Conservation (phyloP, 208 protist species). For the Crithidia sp. region DNA sequence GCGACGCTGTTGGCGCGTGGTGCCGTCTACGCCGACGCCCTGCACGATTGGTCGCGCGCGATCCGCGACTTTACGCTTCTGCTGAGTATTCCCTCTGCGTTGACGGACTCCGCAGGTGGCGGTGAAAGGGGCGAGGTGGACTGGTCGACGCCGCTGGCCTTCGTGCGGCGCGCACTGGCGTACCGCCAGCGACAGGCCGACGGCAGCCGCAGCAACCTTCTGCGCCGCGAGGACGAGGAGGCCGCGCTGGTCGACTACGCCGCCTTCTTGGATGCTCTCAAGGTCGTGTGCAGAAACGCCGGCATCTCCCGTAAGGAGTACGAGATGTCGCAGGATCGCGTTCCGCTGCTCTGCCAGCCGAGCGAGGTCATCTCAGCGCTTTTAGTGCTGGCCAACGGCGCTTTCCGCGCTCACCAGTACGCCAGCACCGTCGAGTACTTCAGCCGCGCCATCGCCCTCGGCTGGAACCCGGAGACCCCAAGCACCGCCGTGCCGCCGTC, state of each 20-base stretch:
- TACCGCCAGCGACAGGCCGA: slow-evolving; percentile 53
- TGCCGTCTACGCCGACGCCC: slow-evolving; percentile 58
- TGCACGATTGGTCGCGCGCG: slow-evolving; percentile 64
- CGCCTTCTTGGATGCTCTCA: slow-evolving; percentile 46
- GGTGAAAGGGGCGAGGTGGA: slow-evolving; percentile 28
- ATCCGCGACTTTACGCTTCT: slow-evolving; percentile 85
- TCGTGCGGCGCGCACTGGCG: slow-evolving; percentile 76
- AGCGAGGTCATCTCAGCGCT: slow-evolving; percentile 73
- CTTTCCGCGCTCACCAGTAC: slow-evolving; percentile 61
- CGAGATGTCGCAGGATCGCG: not conserved
- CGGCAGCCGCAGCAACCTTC: slow-evolving; percentile 11
- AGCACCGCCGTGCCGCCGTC: slow-evolving; percentile 14
- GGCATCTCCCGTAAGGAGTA: slow-evolving; percentile 16
- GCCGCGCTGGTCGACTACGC: slow-evolving; percentile 64
- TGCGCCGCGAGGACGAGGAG: slow-evolving; percentile 52
- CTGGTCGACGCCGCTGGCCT: slow-evolving; percentile 68
- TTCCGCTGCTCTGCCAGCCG: slow-evolving; percentile 44
- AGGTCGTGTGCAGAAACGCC: slow-evolving; percentile 7
- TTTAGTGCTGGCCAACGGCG: slow-evolving; percentile 82
- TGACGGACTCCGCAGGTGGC: not conserved
- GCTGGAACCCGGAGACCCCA: slow-evolving; percentile 59
- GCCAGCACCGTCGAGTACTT: slow-evolving; percentile 69
- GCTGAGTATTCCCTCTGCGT: slow-evolving; percentile 44
- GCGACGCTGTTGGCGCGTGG: slow-evolving; percentile 79
- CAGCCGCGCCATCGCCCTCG: slow-evolving; percentile 66